Evolutionary conservation across 2,329 filamentous ascomycete genomes (phyloP).

Genomic region (Xylariaceae sp.): DNA sequence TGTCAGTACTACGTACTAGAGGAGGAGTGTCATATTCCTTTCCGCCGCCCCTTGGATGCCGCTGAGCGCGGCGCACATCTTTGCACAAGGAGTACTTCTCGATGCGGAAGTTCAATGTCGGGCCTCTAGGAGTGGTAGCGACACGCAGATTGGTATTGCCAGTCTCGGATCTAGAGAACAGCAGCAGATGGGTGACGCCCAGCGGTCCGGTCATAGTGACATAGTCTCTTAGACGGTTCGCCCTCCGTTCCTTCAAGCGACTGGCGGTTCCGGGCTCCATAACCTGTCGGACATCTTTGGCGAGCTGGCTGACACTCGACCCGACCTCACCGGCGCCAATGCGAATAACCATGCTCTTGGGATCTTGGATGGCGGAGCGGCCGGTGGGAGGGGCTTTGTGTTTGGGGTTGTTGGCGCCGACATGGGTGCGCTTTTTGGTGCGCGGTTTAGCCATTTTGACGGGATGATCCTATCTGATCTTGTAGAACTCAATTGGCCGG

Average conservation of each 20-base stretch:
- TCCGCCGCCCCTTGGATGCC: constrained; percentile 74
- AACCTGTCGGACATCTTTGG: constrained; percentile 83
- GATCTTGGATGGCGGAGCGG: constrained; percentile 63
- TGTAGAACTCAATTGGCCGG: too few species aligned
- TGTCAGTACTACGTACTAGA: constrained; percentile 49
- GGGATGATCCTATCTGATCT: background rate
- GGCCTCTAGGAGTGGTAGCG: constrained; percentile 81
- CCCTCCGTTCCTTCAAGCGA: constrained; percentile 81
- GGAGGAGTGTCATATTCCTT: constrained; percentile 85
- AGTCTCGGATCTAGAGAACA: constrained; percentile 84
- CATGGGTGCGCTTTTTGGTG: constrained; percentile 85
- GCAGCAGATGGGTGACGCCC: constrained; percentile 85
- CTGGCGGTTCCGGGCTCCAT: constrained; percentile 95
- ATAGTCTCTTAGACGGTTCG: constrained; percentile 87
- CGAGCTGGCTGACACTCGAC: constrained; percentile 84
- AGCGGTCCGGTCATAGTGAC: constrained; percentile 92
- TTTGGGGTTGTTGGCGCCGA: constrained; percentile 61
- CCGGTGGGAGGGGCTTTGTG: constrained; percentile 48
- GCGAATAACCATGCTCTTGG: constrained; percentile 98
- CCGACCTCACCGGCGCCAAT: constrained; percentile 93
- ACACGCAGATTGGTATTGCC: constrained; percentile 93
- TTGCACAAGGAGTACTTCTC: constrained; percentile 93
- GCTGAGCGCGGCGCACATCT: constrained; percentile 80
- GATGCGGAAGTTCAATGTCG: constrained; percentile 89
- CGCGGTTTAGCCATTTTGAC: constrained; percentile 69